Evolutionary conservation across 306 rosid genomes (phyloP).

Genomic region (Prunus salicina): DNA sequence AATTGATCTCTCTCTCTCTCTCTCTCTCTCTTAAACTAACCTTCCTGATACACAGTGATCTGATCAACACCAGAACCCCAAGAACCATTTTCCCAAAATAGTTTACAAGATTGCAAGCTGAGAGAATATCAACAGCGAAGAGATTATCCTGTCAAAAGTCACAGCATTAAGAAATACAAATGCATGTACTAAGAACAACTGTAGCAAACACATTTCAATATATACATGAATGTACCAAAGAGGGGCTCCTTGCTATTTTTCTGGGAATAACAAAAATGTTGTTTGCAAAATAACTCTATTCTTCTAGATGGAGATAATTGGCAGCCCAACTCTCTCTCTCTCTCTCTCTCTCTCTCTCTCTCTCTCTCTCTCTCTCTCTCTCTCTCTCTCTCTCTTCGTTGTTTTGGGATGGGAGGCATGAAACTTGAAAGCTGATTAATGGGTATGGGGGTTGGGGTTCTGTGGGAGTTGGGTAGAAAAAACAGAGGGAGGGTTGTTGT

Average conservation of each 20-base stretch:
- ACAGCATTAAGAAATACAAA: slow-evolving; percentile 28
- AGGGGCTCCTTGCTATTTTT: background rate
- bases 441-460: no score
- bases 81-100: slow-evolving; percentile 96
- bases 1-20: no score
- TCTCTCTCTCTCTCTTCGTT: no score
- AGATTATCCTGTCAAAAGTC: slow-evolving; percentile 88
- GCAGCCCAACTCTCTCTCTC: background rate
- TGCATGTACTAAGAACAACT: slow-evolving; percentile 20
- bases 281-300: background rate
- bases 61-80: slow-evolving; percentile 99
- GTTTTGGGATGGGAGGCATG: no score
- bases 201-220: slow-evolving; percentile 15
- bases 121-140: slow-evolving; percentile 97
- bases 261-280: background rate
- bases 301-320: background rate
- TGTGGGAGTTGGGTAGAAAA: no score
- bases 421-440: no score
- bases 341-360: no score
- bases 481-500: no score
- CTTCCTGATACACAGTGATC: slow-evolving; percentile 79
- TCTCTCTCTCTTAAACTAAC: slow-evolving; percentile 51
- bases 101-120: slow-evolving; percentile 95
- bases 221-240: background rate
- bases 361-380: no score